These are phyloP conservation scores for Tolypocladium pustulatum DNA, from an alignment of 2,329 filamentous ascomycete genomes.

Conservation along the genomic window DNA sequence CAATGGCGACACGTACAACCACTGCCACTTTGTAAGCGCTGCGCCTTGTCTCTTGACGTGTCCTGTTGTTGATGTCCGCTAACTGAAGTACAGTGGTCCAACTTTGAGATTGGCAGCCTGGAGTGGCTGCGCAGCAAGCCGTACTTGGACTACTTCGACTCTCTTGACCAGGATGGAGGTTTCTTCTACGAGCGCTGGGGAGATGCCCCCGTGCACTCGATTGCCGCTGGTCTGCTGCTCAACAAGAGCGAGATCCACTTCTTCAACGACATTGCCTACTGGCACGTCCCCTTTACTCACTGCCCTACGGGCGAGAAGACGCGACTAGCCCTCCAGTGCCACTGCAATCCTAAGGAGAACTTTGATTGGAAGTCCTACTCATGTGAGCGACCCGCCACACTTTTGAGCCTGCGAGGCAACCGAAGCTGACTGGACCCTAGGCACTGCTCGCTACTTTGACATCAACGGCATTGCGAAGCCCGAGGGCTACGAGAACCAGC, in stretches of 20 bases:
- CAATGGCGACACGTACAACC: conserved; percentile 83
- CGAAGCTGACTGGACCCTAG: conserved; percentile 9
- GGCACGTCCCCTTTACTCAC: conserved; percentile 95
- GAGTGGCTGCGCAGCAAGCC: conserved; percentile 85
- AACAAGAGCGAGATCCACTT: conserved; percentile 95
- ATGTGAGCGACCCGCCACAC: conserved; percentile 49
- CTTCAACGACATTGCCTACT: conserved; percentile 98
- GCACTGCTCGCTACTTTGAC: conserved; percentile 75
- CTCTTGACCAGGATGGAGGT: conserved; percentile 79
- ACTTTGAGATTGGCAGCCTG: conserved; percentile 93
- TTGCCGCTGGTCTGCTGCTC: conserved; percentile 77
- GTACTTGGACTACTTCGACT: conserved; percentile 85
- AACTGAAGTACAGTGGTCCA: conserved; percentile 67
- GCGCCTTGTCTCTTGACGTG: background rate
- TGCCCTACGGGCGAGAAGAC: conserved; percentile 86
- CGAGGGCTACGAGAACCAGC: conserved; percentile 69
- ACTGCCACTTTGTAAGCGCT: conserved; percentile 80
- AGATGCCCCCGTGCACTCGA: conserved; percentile 96
- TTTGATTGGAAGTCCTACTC: conserved; percentile 99
- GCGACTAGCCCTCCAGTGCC: conserved; percentile 76
- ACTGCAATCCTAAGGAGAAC: conserved; percentile 92
- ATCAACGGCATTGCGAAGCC: conserved; percentile 74
- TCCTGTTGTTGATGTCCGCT: background rate
- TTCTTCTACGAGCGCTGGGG: conserved; percentile 99
- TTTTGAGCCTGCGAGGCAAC: background rate